Base-by-base conservation (phyloP, 345 rosid species). In the Cochlearia excelsa region DNA sequence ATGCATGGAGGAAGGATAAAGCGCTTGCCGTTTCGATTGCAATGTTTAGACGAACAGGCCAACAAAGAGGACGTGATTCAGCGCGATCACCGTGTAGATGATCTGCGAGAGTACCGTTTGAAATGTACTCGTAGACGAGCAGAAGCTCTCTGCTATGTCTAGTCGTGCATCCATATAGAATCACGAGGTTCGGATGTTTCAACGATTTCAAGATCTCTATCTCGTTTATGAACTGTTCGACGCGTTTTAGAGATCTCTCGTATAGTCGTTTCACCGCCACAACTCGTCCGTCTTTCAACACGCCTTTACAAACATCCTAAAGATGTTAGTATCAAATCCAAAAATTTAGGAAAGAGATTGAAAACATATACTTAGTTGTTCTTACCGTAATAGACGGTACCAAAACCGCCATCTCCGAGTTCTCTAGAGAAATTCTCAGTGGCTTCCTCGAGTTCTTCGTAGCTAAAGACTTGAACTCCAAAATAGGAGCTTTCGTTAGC, bases 41-140 rank as follows among this genome's bases (percentile, higher is more conserved):
- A 9, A 91, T 75, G 48, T 73, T 79, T 68, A 91, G 50, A 30
- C 98, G 80, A 34, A 84, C 69, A 34, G 78, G 60, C 98, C 98
- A 91, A n/a, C 81, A 41, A n/a, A 88, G 81, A 46, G 79, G 56
- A 43, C 76, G 49, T 26, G 87, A 44, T 26, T 60, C 69, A 1
- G 90, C 66, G 0, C 53, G 62, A n/a, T 65, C 76, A 11, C 90
- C 92, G 11, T 88, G 95, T 30, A 91, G 77, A 70, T 91, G 98
- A 43, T 91, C 95, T 0, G 92, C 92, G 0, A 91, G 74, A 1
- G 98, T 91, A 67, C 98, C 96, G 52, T 91, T 91, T n/a, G 96
- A 73, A 46, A 91, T 76, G 76, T 72, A 91, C 23, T 91, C 98
- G 9, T 88, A 91, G 28, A 91, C 96, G 26, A 91, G 81, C 31